These are phyloP conservation scores for Apiotrichum sp. DNA, from an alignment of 1,284 basidiomycete species.

Conservation along the genomic window DNA sequence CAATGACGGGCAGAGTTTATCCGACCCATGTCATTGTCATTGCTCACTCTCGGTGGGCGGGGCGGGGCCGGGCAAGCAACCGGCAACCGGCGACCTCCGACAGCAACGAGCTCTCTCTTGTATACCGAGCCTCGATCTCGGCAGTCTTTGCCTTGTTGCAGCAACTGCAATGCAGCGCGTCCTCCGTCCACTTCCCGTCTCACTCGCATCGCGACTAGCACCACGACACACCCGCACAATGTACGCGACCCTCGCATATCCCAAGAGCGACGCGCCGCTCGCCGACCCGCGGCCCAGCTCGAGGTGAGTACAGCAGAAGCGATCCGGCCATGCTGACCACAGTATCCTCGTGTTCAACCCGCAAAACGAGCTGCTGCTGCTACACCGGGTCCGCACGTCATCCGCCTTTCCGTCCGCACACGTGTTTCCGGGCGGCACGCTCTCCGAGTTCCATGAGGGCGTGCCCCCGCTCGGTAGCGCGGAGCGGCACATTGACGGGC, in stretches of 20 bases:
- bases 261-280: neutral
- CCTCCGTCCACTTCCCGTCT: neutral
- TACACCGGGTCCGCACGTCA: constrained; percentile 12
- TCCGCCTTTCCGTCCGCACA: constrained; percentile 13
- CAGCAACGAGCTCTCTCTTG: no score
- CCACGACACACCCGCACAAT: neutral
- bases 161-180: neutral
- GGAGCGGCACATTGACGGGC: constrained; percentile 8
- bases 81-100: no score
- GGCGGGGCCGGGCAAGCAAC: no score
- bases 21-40: no score
- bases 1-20: no score
- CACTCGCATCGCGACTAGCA: no score
- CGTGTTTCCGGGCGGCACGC: constrained; percentile 14
- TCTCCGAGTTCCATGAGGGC: constrained; percentile 10
- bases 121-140: no score
- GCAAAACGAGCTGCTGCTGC: constrained; percentile 12
- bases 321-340: neutral
- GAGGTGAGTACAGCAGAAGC: neutral
- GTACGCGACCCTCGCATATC: constrained; percentile 1
- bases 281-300: neutral
- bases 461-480: constrained; percentile 2
- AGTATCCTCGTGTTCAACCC: constrained; percentile 15
- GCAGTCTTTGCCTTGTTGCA: no score
- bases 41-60: no score